Evolutionary conservation across 768 basidiomycete species (phyloP).

Genomic region (Termitomyces sp.): DNA sequence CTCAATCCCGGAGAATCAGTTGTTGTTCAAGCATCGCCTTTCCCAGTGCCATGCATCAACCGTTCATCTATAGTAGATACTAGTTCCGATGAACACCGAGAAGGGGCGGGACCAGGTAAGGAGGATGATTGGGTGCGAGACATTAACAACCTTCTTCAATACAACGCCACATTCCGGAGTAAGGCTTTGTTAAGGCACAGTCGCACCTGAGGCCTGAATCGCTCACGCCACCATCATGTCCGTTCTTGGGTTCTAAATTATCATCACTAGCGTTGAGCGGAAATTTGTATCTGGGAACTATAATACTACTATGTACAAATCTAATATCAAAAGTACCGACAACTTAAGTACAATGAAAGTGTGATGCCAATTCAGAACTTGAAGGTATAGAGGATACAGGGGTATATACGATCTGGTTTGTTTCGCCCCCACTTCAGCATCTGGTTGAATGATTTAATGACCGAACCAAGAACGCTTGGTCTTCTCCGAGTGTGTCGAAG

Average conservation of each 20-base stretch:
- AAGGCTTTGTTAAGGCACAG: constrained; percentile 79
- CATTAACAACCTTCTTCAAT: constrained; percentile 91
- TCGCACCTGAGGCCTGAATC: constrained; percentile 41
- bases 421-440: background rate
- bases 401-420: background rate
- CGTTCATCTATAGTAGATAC: constrained; percentile 70
- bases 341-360: background rate
- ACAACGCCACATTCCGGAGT: constrained; percentile 91
- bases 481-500: constrained; percentile 11
- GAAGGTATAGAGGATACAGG: background rate
- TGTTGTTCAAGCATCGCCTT: constrained; percentile 78
- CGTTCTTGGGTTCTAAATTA: background rate
- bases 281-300: background rate
- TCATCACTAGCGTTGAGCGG: background rate
- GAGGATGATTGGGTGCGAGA: constrained; percentile 97
- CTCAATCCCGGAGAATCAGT: constrained; percentile 86
- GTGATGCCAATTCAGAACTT: no score
- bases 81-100: constrained; percentile 40
- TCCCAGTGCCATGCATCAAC: constrained; percentile 92
- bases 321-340: background rate
- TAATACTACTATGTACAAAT: background rate
- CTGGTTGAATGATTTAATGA: constrained; percentile 1
- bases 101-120: constrained; percentile 74
- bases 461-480: constrained; percentile 16
- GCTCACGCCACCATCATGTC: background rate